Conservation (phyloP, 2,329 filamentous ascomycete species). For the Cyphellophora attinorum region DNA sequence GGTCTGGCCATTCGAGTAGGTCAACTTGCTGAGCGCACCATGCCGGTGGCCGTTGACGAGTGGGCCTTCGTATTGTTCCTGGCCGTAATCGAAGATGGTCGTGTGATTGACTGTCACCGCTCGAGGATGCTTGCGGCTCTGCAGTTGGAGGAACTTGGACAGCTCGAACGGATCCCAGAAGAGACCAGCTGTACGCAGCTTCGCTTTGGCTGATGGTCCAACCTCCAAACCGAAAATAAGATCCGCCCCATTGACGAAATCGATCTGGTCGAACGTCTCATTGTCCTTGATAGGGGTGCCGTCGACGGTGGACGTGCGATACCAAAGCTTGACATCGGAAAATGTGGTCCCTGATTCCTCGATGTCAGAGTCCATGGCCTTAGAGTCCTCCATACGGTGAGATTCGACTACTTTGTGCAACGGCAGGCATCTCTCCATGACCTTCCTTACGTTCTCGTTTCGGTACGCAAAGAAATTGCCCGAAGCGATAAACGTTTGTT, state of each 20-base stretch:
- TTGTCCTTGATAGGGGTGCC: conserved; percentile 24
- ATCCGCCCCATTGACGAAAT: conserved; percentile 27
- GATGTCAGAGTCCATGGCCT: too few species aligned
- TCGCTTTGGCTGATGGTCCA: conserved; percentile 21
- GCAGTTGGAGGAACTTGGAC: conserved; percentile 12
- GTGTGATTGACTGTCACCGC: conserved; percentile 23
- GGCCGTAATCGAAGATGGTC: conserved; percentile 41
- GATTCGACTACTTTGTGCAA: too few species aligned
- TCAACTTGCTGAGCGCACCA: conserved; percentile 42
- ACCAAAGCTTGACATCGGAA: conserved; percentile 36
- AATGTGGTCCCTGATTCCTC: too few species aligned
- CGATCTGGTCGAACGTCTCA: conserved; percentile 13
- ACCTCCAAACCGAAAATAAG: conserved; percentile 33
- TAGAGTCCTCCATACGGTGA: too few species aligned
- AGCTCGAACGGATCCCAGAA: conserved; percentile 12
- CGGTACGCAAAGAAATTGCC: conserved; percentile 35
- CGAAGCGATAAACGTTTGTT: conserved; percentile 30
- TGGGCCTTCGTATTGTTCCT: conserved; percentile 46
- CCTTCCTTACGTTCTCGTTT: too few species aligned
- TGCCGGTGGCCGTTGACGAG: conserved; percentile 42
- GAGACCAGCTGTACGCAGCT: conserved; percentile 22
- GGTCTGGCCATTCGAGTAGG: conserved; percentile 43
- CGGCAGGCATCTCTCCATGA: too few species aligned
- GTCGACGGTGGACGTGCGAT: conserved; percentile 24
- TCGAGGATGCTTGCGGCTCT: conserved; percentile 13